Evolutionary conservation across 1,284 basidiomycete species (phyloP).

Genomic region (Pyrrhoderma lamaoense): DNA sequence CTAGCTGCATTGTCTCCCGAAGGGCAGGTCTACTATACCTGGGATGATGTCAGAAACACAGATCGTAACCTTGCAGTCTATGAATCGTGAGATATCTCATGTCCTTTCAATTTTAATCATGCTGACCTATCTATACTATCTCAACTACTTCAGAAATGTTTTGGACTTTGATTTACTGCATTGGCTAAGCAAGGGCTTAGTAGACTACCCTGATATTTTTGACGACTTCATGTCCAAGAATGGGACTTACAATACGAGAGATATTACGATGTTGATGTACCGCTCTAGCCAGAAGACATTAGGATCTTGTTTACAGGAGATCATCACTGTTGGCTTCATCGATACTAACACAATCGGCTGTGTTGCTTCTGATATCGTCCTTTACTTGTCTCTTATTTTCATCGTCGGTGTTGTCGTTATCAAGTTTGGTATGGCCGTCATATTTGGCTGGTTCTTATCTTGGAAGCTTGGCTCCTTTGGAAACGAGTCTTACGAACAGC

Average conservation of each 20-base stretch:
- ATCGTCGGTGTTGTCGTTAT: slow-evolving; percentile 96
- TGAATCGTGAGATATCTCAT: slow-evolving; percentile 58
- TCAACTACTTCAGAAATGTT: slow-evolving; percentile 50
- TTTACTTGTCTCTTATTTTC: slow-evolving; percentile 94
- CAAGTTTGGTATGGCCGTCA: slow-evolving; percentile 94
- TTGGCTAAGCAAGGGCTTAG: slow-evolving; percentile 74
- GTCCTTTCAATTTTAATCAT: background rate
- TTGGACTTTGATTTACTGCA: slow-evolving; percentile 81
- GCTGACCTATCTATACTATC: background rate
- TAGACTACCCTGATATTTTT: slow-evolving; percentile 78
- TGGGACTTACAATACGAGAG: slow-evolving; percentile 72
- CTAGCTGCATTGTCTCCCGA: slow-evolving; percentile 46
- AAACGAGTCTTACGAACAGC: slow-evolving; percentile 87
- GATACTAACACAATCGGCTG: slow-evolving; percentile 94
- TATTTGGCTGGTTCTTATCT: slow-evolving; percentile 96
- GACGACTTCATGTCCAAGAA: slow-evolving; percentile 67
- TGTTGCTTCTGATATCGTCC: slow-evolving; percentile 89
- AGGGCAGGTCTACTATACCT: slow-evolving; percentile 90
- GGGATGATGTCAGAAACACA: slow-evolving; percentile 73
- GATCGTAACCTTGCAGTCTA: slow-evolving; percentile 84
- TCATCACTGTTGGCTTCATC: slow-evolving; percentile 86
- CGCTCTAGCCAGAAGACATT: slow-evolving; percentile 58
- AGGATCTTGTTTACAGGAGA: slow-evolving; percentile 81
- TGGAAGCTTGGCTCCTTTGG: slow-evolving; percentile 93
- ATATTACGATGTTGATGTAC: slow-evolving; percentile 78